phyloP scores from a whole-genome alignment of 371 early-diverging fungal genomes.

The Blyttiomyces sp. region DNA sequence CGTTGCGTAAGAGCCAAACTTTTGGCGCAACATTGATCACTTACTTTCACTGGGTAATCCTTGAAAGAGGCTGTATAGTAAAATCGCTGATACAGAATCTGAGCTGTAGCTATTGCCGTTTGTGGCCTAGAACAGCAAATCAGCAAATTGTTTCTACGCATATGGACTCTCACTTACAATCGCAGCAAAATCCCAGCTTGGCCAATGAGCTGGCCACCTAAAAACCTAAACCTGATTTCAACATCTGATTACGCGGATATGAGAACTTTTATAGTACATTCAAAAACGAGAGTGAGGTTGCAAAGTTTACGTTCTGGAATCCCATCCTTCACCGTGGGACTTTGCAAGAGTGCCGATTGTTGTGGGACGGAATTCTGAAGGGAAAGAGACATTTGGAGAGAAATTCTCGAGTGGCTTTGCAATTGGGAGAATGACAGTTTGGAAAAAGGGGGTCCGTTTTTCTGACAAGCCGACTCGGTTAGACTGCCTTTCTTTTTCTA shows the following conservation, averaged over 20 bases:
- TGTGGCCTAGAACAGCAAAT: conserved; percentile 68
- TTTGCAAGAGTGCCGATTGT: not conserved
- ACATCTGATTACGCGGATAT: not conserved
- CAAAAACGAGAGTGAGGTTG: not conserved
- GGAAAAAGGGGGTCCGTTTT: not conserved
- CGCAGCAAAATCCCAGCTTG: conserved; percentile 79
- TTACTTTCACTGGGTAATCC: conserved; percentile 66
- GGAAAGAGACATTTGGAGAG: not conserved
- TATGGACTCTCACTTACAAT: conserved; percentile 51
- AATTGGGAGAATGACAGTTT: not conserved
- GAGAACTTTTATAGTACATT: not conserved
- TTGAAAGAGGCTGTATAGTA: conserved; percentile 76
- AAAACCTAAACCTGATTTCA: not conserved
- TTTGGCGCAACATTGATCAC: no score
- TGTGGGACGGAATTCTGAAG: not conserved
- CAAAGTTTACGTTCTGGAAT: not conserved
- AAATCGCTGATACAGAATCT: conserved; percentile 90
- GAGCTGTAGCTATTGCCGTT: conserved; percentile 92
- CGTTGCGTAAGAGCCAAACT: no score
- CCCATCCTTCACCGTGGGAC: not conserved
- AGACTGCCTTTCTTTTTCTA: not conserved
- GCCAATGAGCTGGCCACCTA: conserved; percentile 51
- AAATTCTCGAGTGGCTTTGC: not conserved
- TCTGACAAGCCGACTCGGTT: not conserved
- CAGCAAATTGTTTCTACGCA: not conserved